Conservation (phyloP, 2,329 filamentous ascomycete species). For the Fusarium chuoi region DNA sequence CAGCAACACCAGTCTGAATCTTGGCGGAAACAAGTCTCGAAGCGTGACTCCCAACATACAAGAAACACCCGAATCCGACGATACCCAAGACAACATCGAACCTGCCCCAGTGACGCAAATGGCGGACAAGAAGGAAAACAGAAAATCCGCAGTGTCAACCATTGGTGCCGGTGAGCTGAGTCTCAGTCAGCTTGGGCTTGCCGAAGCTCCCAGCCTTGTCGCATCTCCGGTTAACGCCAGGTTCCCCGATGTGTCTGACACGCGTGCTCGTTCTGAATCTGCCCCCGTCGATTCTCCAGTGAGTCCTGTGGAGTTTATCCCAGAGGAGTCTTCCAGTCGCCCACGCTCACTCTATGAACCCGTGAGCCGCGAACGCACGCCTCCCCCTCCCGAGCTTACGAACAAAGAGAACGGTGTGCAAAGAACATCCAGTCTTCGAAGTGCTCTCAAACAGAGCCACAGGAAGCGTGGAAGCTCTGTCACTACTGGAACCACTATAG, state of each 20-base stretch:
- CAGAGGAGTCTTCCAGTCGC: conserved; percentile 52
- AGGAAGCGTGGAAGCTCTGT: conserved; percentile 87
- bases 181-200: conserved; percentile 86
- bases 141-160: conserved; percentile 85
- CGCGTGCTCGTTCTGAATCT: conserved; percentile 65
- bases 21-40: conserved; percentile 56
- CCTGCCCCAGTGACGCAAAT: conserved; percentile 49
- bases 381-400: conserved; percentile 70
- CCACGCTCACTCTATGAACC: conserved; percentile 65
- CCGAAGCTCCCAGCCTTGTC: conserved; percentile 65
- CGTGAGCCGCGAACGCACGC: conserved; percentile 67
- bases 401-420: conserved; percentile 68
- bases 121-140: conserved; percentile 59
- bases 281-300: conserved; percentile 61
- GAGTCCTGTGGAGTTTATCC: conserved; percentile 41
- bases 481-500: conserved; percentile 73
- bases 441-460: conserved; percentile 64
- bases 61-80: conserved; percentile 38
- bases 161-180: conserved; percentile 90
- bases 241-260: conserved; percentile 61
- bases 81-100: conserved; percentile 55
- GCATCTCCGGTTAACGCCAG: conserved; percentile 67
- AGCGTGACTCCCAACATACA: conserved; percentile 39
- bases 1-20: conserved; percentile 69
- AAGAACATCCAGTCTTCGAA: conserved; percentile 74